Conservation (phyloP, 352 stramenopile genomes). For the Phytophthora tubulina region DNA sequence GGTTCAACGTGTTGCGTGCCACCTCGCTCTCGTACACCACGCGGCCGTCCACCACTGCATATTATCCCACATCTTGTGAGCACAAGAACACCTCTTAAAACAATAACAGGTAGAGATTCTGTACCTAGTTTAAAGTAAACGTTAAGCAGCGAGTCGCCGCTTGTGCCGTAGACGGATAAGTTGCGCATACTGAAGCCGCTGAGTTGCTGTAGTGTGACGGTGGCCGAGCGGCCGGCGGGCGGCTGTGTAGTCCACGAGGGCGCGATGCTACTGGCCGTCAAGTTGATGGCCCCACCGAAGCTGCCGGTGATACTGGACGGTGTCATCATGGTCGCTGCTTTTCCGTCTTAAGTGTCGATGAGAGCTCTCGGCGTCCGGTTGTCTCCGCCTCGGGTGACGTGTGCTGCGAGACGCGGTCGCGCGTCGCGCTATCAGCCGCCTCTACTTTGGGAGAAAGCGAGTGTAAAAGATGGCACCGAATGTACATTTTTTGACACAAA, state of each 20-base stretch:
- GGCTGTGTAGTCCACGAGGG: slow-evolving; percentile 40
- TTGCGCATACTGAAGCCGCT: slow-evolving; percentile 84
- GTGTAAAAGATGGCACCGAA: slow-evolving; percentile 38
- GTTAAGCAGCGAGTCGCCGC: slow-evolving; percentile 60
- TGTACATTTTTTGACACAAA: neutral
- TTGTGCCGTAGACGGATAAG: slow-evolving; percentile 60
- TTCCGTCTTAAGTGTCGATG: neutral
- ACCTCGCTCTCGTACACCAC: slow-evolving; percentile 84
- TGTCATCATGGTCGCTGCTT: slow-evolving; percentile 39
- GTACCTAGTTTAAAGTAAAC: slow-evolving; percentile 84
- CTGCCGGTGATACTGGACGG: slow-evolving; percentile 53
- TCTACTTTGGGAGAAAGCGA: slow-evolving; percentile 9
- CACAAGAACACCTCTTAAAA: neutral
- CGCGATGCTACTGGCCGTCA: slow-evolving; percentile 35
- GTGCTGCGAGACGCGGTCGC: slow-evolving; percentile 20
- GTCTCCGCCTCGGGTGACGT: slow-evolving; percentile 17
- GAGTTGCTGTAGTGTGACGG: slow-evolving; percentile 80
- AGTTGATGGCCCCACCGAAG: slow-evolving; percentile 49
- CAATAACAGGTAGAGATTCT: slow-evolving; percentile 2
- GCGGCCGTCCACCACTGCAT: slow-evolving; percentile 68
- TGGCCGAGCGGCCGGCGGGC: slow-evolving; percentile 36
- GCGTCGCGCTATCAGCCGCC: slow-evolving; percentile 17
- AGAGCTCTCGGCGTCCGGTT: slow-evolving; percentile 14
- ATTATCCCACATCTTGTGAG: neutral
- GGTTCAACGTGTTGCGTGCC: slow-evolving; percentile 75